phyloP scores from a whole-genome alignment of 2,329 filamentous ascomycete species.

The Teratosphaeriaceae sp. region DNA sequence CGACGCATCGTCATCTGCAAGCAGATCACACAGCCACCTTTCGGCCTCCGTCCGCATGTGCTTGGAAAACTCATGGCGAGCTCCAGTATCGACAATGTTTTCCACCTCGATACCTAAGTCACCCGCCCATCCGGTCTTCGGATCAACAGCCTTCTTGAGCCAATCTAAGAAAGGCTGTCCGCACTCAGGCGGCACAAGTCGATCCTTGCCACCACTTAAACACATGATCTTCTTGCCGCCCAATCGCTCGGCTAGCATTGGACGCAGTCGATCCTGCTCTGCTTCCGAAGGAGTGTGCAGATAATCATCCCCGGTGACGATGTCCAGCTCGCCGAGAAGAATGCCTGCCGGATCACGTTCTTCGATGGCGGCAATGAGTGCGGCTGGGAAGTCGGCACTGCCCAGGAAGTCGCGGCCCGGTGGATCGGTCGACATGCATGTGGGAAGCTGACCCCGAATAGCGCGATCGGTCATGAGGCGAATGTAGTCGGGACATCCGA shows the following conservation, averaged over 20 bases:
- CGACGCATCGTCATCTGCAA: constrained; percentile 23
- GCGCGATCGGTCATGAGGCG: constrained; percentile 77
- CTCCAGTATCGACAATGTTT: constrained; percentile 60
- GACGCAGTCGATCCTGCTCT: constrained; percentile 37
- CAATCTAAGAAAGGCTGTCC: constrained; percentile 55
- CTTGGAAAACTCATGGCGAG: constrained; percentile 62
- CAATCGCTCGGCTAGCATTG: constrained; percentile 26
- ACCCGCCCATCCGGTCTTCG: constrained; percentile 44
- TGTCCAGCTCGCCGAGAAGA: constrained; percentile 47
- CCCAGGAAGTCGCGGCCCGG: constrained; percentile 63
- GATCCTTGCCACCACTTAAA: constrained; percentile 61
- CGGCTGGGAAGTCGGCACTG: constrained; percentile 66
- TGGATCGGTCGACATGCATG: constrained; percentile 47
- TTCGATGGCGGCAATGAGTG: constrained; percentile 57
- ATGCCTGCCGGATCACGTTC: constrained; percentile 69
- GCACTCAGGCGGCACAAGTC: constrained; percentile 62
- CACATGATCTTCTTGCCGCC: constrained; percentile 58
- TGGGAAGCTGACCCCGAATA: constrained; percentile 56
- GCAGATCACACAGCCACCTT: constrained; percentile 49
- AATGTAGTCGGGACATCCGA: constrained; percentile 86
- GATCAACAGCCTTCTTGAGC: constrained; percentile 48
- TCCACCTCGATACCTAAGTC: constrained; percentile 53
- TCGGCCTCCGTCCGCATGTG: constrained; percentile 63
- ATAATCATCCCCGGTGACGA: constrained; percentile 22
- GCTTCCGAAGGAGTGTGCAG: constrained; percentile 35